These are phyloP conservation scores for Taiwanofungus camphoratus DNA, from an alignment of 1,284 basidiomycete genomes.

Conservation along the genomic window DNA sequence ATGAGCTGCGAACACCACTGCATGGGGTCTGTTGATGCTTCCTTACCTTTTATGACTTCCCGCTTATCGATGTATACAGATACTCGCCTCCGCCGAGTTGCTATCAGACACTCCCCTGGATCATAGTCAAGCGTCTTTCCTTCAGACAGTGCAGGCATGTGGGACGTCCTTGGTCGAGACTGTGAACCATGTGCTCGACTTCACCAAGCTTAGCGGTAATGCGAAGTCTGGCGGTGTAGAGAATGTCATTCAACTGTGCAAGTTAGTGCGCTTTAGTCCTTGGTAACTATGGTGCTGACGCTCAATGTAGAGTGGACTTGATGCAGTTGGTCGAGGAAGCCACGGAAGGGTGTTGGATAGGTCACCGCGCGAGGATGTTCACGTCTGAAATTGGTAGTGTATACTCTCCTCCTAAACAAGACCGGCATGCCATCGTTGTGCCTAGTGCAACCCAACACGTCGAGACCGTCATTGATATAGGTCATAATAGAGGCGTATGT, in stretches of 20 bases:
- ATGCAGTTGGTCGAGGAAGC: slow-evolving; percentile 92
- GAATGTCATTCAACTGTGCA: slow-evolving; percentile 65
- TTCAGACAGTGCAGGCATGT: slow-evolving; percentile 86
- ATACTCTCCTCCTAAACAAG: slow-evolving; percentile 76
- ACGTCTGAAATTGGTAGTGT: slow-evolving; percentile 86
- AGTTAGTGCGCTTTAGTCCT: slow-evolving; percentile 36
- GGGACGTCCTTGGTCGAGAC: slow-evolving; percentile 81
- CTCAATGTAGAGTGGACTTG: slow-evolving; percentile 64
- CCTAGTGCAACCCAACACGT: slow-evolving; percentile 40
- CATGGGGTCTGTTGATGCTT: slow-evolving; percentile 61
- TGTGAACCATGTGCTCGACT: slow-evolving; percentile 96
- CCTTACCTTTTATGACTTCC: slow-evolving; percentile 2
- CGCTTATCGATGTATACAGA: slow-evolving; percentile 37
- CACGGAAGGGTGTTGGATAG: slow-evolving; percentile 93
- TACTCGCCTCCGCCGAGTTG: slow-evolving; percentile 87
- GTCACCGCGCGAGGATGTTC: slow-evolving; percentile 76
- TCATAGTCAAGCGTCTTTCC: slow-evolving; percentile 79
- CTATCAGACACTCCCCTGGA: slow-evolving; percentile 79
- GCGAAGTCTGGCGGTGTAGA: slow-evolving; percentile 71
- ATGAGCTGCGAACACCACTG: slow-evolving; percentile 86
- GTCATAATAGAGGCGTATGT: slow-evolving; percentile 59
- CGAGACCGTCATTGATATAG: slow-evolving; percentile 89
- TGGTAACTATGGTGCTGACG: neutral
- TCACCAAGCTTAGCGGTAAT: slow-evolving; percentile 92
- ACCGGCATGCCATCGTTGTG: slow-evolving; percentile 34